These are phyloP conservation scores for Blastomyces gilchristii DNA, from an alignment of 2,329 filamentous ascomycete species.

Conservation along the genomic window DNA sequence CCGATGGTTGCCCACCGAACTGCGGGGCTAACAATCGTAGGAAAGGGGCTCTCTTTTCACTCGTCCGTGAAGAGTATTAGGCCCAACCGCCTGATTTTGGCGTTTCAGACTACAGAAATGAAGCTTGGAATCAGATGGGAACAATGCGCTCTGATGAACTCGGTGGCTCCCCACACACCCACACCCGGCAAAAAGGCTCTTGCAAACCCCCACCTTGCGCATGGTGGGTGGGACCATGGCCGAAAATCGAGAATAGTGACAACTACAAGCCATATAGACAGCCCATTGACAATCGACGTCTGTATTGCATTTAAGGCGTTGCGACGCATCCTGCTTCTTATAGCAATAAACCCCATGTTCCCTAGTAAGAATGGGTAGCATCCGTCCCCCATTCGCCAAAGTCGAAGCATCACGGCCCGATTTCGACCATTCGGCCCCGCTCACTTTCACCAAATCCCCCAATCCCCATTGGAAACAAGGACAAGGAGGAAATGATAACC, in stretches of 20 bases:
- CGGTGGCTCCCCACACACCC: neutral
- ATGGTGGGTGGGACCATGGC: neutral
- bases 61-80: neutral
- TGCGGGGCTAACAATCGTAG: neutral
- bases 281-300: neutral
- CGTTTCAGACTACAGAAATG: neutral
- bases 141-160: neutral
- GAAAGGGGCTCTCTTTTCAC: neutral
- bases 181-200: no score
- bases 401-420: constrained; percentile 35
- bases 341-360: neutral
- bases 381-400: constrained; percentile 24
- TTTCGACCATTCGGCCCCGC: constrained; percentile 26
- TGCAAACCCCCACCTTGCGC: neutral
- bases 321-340: neutral
- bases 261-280: neutral
- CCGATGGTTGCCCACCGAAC: neutral
- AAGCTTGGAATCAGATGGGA: neutral
- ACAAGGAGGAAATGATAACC: constrained; percentile 35
- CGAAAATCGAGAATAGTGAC: neutral
- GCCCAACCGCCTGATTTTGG: neutral
- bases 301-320: neutral
- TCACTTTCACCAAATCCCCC: constrained; percentile 33
- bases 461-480: constrained; percentile 36
- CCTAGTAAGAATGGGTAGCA: neutral